phyloP scores from a whole-genome alignment of 768 basidiomycete species.

The Xerocomellus amylosporus region DNA sequence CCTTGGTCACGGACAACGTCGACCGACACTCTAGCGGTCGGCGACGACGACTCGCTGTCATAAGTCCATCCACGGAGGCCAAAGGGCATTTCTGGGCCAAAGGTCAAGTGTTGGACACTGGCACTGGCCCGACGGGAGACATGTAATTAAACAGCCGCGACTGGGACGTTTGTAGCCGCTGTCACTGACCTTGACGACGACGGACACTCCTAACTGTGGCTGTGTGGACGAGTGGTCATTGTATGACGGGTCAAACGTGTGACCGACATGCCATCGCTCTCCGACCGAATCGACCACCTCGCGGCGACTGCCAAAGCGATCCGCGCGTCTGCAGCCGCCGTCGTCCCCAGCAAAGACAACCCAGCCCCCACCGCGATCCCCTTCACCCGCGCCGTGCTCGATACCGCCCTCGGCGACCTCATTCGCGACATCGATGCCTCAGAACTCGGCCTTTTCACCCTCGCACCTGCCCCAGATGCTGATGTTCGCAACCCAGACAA shows the following conservation, averaged over 20 bases:
- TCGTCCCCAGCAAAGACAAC: slow-evolving; percentile 26
- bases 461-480: slow-evolving; percentile 40
- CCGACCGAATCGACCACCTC: slow-evolving; percentile 69
- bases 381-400: slow-evolving; percentile 66
- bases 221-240: slow-evolving; percentile 9
- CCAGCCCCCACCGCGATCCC: slow-evolving; percentile 20
- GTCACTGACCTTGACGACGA: slow-evolving; percentile 6
- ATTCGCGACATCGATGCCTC: slow-evolving; percentile 78
- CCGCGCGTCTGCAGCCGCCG: slow-evolving; percentile 39
- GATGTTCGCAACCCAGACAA: slow-evolving; percentile 29
- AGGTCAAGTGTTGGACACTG: background rate
- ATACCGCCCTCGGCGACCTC: slow-evolving; percentile 63
- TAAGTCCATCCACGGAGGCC: slow-evolving; percentile 19
- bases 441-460: slow-evolving; percentile 74
- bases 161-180: slow-evolving; percentile 4
- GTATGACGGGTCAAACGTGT: too few species aligned
- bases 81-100: slow-evolving; percentile 22
- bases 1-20: slow-evolving; percentile 10
- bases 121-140: background rate
- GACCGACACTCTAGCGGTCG: slow-evolving; percentile 1
- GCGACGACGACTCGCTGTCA: slow-evolving; percentile 24
- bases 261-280: slow-evolving; percentile 49
- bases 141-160: slow-evolving; percentile 15
- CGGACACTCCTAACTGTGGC: slow-evolving; percentile 11
- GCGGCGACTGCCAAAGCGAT: slow-evolving; percentile 51